A percentile compares a stretch with the other conserved stretches of the same genome.
phyloP scores from a whole-genome alignment of 2,329 filamentous ascomycete genomes.

The Dryadomyces sulphureus region DNA sequence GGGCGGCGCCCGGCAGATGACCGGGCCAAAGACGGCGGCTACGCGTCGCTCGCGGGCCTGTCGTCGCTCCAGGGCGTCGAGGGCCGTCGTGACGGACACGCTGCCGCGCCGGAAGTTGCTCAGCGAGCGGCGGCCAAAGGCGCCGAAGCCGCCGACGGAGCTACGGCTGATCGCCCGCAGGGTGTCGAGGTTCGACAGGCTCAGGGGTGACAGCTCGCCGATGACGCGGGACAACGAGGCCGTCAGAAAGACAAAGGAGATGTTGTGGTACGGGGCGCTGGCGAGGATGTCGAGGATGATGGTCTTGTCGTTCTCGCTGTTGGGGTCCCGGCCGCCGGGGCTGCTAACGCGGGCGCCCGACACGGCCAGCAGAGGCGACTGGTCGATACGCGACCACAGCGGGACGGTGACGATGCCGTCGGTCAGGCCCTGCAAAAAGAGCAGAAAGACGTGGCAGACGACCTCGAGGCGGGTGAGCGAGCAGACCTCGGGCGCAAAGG shows the following conservation, averaged over 20 bases:
- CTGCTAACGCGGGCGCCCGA: slow-evolving; percentile 17
- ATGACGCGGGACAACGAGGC: slow-evolving; percentile 51
- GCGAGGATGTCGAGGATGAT: slow-evolving; percentile 59
- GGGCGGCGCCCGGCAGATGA: slow-evolving; percentile 39
- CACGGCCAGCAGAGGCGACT: slow-evolving; percentile 20
- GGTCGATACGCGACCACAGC: slow-evolving; percentile 57
- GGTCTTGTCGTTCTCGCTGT: slow-evolving; percentile 29
- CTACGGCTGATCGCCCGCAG: slow-evolving; percentile 12
- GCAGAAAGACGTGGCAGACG: slow-evolving; percentile 53
- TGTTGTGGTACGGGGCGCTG: slow-evolving; percentile 62
- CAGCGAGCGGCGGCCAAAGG: slow-evolving; percentile 24
- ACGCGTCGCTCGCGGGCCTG: slow-evolving; percentile 45
- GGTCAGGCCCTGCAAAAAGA: slow-evolving; percentile 59
- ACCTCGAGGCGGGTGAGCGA: slow-evolving; percentile 59
- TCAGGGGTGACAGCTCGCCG: slow-evolving; percentile 30
- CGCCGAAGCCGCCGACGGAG: slow-evolving; percentile 5
- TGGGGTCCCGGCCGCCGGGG: slow-evolving; percentile 5
- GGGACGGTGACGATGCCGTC: slow-evolving; percentile 63
- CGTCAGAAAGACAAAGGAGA: slow-evolving; percentile 77
- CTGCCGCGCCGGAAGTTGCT: slow-evolving; percentile 16
- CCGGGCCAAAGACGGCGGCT: slow-evolving; percentile 48
- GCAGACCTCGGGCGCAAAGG: slow-evolving; percentile 47
- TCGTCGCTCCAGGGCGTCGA: slow-evolving; percentile 33
- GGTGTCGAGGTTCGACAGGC: slow-evolving; percentile 21
- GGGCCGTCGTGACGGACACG: slow-evolving; percentile 2